Base-by-base conservation (phyloP, 129 eudicot species). In the Flaveria trinervia region DNA sequence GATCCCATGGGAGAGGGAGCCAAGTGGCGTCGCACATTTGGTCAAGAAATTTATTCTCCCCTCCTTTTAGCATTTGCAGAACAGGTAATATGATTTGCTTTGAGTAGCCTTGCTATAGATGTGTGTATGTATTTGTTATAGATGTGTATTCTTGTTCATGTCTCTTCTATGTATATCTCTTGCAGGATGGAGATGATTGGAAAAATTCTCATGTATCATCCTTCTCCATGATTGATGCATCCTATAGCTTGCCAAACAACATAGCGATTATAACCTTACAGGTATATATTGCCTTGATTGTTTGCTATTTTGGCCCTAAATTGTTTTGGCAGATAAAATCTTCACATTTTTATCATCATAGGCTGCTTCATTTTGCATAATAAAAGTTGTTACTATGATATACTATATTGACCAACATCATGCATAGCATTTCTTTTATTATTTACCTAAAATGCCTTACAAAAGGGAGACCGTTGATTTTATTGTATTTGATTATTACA, bases 11-110 rank as follows among this genome's bases (percentile, higher is more conserved):
- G 98, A 75, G 88, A 86, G 54, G 98, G 97, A 57, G 96, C 98
- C 65, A 94, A 84, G 86, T 94, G 98, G 98, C 96, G 98, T 54
- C 96, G 98, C 81, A 87, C 90, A 73, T 85, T 84, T 87, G 98
- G 98, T 41, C 98, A 91, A 80, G 96, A 91, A 86, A 78, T 94
- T 68, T 94, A 94, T 84, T 94, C 97, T 36, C 98, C 98, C 8
- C 89, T 94, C 66, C 93, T 94, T 71, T 62, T 94, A 51, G 98
- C 98, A 76, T 94, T 94, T 80, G 77, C 98, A 57, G 93, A 86
- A 84, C 93, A 89, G 93, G 98, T 91, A 72, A 73, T 22, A 3
- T 16, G 72, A 28, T 50, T 54, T 45, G 57, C 49, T 23, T 3
- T 65, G 41, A 25, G 77, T 56, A 44, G 55, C 69, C 49, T 54